A percentile compares a stretch with the other conserved stretches of the same genome.
Evolutionary conservation across 306 rosid species (phyloP).

Genomic region (Dalbergia cochinchinensis): DNA sequence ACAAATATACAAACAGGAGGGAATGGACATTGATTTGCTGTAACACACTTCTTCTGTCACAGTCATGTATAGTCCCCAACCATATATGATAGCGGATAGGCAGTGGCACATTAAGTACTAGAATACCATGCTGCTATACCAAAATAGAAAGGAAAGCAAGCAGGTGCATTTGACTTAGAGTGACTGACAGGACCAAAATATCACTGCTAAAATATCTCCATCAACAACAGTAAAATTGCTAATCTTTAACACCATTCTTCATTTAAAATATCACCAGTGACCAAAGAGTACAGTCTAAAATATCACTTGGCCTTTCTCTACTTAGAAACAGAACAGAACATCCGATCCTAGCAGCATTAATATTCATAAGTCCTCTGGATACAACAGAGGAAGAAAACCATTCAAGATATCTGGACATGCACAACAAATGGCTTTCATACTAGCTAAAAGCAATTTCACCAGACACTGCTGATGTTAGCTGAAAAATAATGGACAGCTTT

Average conservation of each 20-base stretch:
- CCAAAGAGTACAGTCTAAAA: neutral
- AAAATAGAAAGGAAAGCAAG: neutral
- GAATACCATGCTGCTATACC: constrained; percentile 7
- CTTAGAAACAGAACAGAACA: neutral
- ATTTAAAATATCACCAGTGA: neutral
- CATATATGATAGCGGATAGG: neutral
- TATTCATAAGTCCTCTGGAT: neutral
- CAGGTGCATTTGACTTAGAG: neutral
- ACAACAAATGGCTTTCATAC: constrained; percentile 18
- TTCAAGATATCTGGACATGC: constrained; percentile 25
- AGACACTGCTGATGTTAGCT: neutral
- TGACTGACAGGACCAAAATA: neutral
- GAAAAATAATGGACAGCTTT: neutral
- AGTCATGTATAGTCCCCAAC: neutral
- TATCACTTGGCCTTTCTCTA: neutral
- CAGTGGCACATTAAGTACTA: neutral
- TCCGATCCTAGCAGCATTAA: constrained; percentile 11
- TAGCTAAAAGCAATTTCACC: constrained; percentile 20
- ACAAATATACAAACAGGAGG: neutral
- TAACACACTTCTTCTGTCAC: neutral
- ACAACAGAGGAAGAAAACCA: neutral
- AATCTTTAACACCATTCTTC: constrained; percentile 10
- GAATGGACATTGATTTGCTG: neutral
- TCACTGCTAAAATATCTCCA: constrained; percentile 15
- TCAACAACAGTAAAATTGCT: constrained; percentile 2